Evolutionary conservation across 2,329 filamentous ascomycete species (phyloP), one percentile per base, ranked within the genome.

Genomic region (Hirsutella thompsonii): DNA sequence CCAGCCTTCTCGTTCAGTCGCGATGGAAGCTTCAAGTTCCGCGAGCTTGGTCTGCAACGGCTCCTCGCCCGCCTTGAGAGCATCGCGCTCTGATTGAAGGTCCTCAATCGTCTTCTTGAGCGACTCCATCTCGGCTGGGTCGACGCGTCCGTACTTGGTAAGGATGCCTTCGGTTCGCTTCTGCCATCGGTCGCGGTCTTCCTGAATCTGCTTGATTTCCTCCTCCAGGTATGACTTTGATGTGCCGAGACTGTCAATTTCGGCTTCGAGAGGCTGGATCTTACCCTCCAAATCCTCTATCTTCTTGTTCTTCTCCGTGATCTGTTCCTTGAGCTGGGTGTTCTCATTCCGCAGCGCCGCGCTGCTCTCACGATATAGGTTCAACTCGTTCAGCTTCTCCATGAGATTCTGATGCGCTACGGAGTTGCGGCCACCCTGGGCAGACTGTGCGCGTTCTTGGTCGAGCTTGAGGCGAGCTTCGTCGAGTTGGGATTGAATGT

Each of bases 81-180:
- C 51, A 48, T 83, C 72, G 8, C 79, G 73, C 55, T 89, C 82
- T 23, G 68, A 64, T 55, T 86, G 72, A 10, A 89, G 63, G 2
- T 64, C 65, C 6, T 76, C 65, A 40, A 95, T 75, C 44, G 81
- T 80, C 55, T 83, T 78, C 65, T 92, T 94, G 43, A 98, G 72
- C 44, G 83, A 80, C 52, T 96, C 90, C 56, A 95, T 75, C 55
- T 96, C 90, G 3, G 85, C 86, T 35, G 92, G 90, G 55, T 98
- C 92, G 40, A 93, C 86, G 42, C 90, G 85, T 50, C 94, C 89
- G 55, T 96, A 95, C 58, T 94, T 95, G 49, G 87, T 88, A 39
- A 98, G 75, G 46, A 98, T 95, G 51, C 93, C 86, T 56, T 96
- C 88, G 2, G 88, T 93, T 20, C 92, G 82, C 68, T 95, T 90